Percentiles rank a stretch among this genome's conserved stretches.
phyloP scores from a whole-genome alignment of 768 basidiomycete species.

The Boletus sp. region DNA sequence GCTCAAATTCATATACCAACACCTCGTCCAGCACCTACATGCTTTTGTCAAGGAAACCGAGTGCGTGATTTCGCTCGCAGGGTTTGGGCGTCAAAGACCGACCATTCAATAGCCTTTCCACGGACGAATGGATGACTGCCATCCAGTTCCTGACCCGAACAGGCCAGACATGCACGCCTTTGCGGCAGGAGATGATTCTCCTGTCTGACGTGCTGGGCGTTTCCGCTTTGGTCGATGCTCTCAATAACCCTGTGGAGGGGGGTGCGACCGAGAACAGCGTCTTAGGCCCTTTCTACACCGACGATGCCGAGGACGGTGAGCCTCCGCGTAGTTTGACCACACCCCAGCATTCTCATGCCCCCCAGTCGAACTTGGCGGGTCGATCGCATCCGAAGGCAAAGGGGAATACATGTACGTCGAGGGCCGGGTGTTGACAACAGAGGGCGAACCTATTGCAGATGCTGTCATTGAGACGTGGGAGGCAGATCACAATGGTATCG shows the following conservation, averaged over 20 bases:
- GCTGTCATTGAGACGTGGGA: slow-evolving; percentile 82
- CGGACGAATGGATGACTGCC: slow-evolving; percentile 82
- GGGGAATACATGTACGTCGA: slow-evolving; percentile 82
- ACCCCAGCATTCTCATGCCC: not conserved
- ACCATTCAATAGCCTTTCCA: slow-evolving; percentile 51
- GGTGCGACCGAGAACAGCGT: slow-evolving; percentile 73
- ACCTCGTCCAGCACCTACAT: slow-evolving; percentile 67
- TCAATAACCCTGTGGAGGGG: slow-evolving; percentile 65
- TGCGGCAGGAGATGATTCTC: slow-evolving; percentile 80
- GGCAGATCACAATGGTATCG: slow-evolving; percentile 57
- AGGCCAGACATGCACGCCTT: slow-evolving; percentile 69
- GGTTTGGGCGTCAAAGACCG: not conserved
- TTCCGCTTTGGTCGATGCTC: slow-evolving; percentile 70
- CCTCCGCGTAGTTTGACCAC: not conserved
- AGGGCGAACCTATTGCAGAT: slow-evolving; percentile 61
- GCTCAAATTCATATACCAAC: slow-evolving; percentile 46
- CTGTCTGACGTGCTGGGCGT: slow-evolving; percentile 82
- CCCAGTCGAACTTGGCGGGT: slow-evolving; percentile 56
- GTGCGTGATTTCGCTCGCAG: slow-evolving; percentile 26
- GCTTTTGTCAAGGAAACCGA: slow-evolving; percentile 71
- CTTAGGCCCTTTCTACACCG: slow-evolving; percentile 80
- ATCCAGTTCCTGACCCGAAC: slow-evolving; percentile 76
- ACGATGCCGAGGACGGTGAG: slow-evolving; percentile 71
- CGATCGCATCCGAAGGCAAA: slow-evolving; percentile 85
- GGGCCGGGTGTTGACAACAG: slow-evolving; percentile 56